Conservation (phyloP, 257 asterid species). For the Oldenlandia corymbosa region DNA sequence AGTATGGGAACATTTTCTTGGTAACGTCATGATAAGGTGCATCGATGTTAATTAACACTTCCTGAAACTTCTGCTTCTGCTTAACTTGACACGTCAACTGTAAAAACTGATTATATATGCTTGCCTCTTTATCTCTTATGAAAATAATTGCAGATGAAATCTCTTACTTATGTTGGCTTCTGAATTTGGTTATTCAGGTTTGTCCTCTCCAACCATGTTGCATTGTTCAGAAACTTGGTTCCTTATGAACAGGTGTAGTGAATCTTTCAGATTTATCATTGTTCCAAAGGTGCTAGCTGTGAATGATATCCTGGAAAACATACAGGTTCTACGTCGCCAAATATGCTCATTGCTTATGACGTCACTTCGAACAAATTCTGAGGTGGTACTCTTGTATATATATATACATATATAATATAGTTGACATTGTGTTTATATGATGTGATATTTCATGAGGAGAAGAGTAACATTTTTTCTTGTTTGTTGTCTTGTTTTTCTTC, state of each 20-base stretch:
- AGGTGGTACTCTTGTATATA: too few species aligned
- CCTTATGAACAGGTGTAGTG: slow-evolving; percentile 80
- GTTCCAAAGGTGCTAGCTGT: slow-evolving; percentile 21
- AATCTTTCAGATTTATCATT: slow-evolving; percentile 15
- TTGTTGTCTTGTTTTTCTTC: slow-evolving; percentile 17
- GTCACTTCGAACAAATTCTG: slow-evolving; percentile 92
- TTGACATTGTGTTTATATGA: slow-evolving; percentile 3
- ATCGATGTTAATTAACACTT: background rate
- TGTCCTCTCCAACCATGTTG: slow-evolving; percentile 79
- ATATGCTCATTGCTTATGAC: slow-evolving; percentile 98
- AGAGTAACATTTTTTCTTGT: slow-evolving; percentile 10
- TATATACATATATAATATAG: too few species aligned
- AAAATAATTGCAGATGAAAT: slow-evolving; percentile 7
- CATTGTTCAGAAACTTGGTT: slow-evolving; percentile 77
- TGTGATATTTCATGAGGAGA: slow-evolving; percentile 6
- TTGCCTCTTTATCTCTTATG: too few species aligned
- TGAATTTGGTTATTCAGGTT: slow-evolving; percentile 55
- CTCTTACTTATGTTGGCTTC: slow-evolving; percentile 17
- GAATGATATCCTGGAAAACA: slow-evolving; percentile 24
- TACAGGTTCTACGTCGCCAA: slow-evolving; percentile 81
- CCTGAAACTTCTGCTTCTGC: too few species aligned
- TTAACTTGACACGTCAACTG: too few species aligned
- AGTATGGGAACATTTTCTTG: too few species aligned
- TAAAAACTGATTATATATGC: too few species aligned
- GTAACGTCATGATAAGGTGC: background rate